Evolutionary conservation across 164 flowering plant species (phyloP), one percentile per base, ranked within the genome.

Genomic region (Berberis vulgaris): DNA sequence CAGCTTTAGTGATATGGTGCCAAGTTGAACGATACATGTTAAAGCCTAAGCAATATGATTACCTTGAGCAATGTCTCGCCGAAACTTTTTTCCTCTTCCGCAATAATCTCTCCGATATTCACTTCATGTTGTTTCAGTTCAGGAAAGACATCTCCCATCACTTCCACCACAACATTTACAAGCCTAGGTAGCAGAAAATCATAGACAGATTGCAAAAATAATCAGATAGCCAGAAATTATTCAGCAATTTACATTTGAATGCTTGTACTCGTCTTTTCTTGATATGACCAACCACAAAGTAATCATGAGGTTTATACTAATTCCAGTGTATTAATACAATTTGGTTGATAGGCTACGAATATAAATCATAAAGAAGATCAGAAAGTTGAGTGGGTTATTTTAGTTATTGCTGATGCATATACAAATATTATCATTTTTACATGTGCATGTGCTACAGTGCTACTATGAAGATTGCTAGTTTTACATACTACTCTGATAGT

Each of bases 131-230:
- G 84, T 75, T 76, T 81, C 60, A 95, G 72, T 82, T 95, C 99
- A 6, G 97, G 94, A 70, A 95, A 94, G 57, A 83, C 83, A 79
- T 80, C 86, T n/a, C 96, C 89, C 95, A 91, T 84, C 49, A 89
- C 77, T 64, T 81, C 72, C 59, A 88, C 86, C 68, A 91, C 88
- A 61, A 79, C 77, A 62, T 69, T 72, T 4, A 89, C 99, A 74
- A 95, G 87, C 78, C 99, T 94, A 74, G 49, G 49, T 58, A 10
- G 39, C 66, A 57, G 12, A 3, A 42, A 2, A 41, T 4, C 2
- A 13, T 4, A 38, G 41, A 4, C 4, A 38, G 26, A 26, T 26
- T 26, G 26, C 26, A 26, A 26, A 26, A 26, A 26, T 26, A 26
- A 26, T 26, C 26, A 26, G 26, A 26, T 26, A 26, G 0, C 26